Evolutionary conservation across 2,329 filamentous ascomycete species (phyloP).

Genomic region (Colletotrichum sansevieriae): DNA sequence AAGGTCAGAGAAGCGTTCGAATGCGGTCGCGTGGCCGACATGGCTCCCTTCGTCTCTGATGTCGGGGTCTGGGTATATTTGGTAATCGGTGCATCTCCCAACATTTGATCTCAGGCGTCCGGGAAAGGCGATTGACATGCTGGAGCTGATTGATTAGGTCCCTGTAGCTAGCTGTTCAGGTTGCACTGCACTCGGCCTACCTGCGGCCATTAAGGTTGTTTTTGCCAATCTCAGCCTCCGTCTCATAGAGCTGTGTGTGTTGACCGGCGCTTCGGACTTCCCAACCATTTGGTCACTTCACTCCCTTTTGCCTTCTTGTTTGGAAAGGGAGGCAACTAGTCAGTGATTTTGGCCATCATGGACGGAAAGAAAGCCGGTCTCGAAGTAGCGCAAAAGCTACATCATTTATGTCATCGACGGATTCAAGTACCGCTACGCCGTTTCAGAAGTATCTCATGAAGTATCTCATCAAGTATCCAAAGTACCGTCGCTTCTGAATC

Average conservation of each 20-base stretch:
- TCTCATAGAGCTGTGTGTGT: not conserved
- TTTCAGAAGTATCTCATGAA: constrained; percentile 23
- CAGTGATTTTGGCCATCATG: constrained; percentile 8
- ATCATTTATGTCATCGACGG: not conserved
- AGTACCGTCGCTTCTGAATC: constrained; percentile 19
- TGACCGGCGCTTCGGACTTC: constrained; percentile 21
- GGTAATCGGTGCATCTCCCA: too few species aligned
- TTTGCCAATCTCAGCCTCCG: not conserved
- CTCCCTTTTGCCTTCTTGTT: constrained; percentile 4
- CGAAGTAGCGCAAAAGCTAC: not conserved
- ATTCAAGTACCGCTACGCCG: not conserved
- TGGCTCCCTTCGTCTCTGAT: constrained; percentile 18
- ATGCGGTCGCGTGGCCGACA: constrained; percentile 21
- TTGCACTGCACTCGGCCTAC: constrained; percentile 11
- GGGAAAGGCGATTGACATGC: too few species aligned
- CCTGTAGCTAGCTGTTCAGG: constrained; percentile 1
- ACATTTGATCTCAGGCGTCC: too few species aligned
- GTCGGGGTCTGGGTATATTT: not conserved
- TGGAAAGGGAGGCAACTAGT: not conserved
- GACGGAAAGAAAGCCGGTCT: constrained; percentile 24
- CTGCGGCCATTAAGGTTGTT: constrained; percentile 14
- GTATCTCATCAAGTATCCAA: constrained; percentile 24
- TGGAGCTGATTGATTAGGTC: not conserved
- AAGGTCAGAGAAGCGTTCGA: constrained; percentile 25
- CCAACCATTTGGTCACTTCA: constrained; percentile 4